Conservation (phyloP, 2,329 filamentous ascomycete genomes). For the Rhinocladiella similis region DNA sequence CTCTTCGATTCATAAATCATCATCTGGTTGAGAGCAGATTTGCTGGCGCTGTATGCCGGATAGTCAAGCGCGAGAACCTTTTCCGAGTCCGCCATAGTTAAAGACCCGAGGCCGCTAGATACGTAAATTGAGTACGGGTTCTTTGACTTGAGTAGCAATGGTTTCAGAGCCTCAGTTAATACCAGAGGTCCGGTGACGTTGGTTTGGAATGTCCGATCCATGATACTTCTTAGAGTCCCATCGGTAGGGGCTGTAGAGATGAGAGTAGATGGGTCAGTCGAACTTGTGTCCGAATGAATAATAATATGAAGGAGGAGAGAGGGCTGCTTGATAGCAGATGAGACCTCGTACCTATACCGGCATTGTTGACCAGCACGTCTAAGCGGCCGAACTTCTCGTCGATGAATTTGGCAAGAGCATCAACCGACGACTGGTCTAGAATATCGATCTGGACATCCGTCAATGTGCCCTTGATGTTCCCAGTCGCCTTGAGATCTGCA, state of each 20-base stretch:
- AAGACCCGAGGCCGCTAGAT: slow-evolving; percentile 34
- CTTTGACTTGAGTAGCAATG: slow-evolving; percentile 33
- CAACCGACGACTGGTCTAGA: slow-evolving; percentile 32
- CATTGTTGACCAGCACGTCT: slow-evolving; percentile 38
- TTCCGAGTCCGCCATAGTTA: slow-evolving; percentile 30
- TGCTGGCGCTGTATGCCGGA: slow-evolving; percentile 42
- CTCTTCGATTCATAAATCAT: slow-evolving; percentile 31
- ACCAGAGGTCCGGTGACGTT: slow-evolving; percentile 24
- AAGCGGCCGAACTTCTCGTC: slow-evolving; percentile 31
- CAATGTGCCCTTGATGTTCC: slow-evolving; percentile 22
- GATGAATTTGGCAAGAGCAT: slow-evolving; percentile 29
- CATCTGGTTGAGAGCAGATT: slow-evolving; percentile 47
- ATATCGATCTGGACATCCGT: slow-evolving; percentile 36
- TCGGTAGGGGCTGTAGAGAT: background rate
- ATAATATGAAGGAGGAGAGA: too few relatives aligned
- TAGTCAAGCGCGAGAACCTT: slow-evolving; percentile 20
- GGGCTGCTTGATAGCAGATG: background rate
- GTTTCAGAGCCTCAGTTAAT: slow-evolving; percentile 27
- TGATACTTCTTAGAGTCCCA: background rate
- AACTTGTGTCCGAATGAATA: slow-evolving; percentile 1
- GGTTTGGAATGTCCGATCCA: slow-evolving; percentile 7
- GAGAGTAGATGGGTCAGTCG: background rate
- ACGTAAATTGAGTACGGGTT: slow-evolving; percentile 36
- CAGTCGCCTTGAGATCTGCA: slow-evolving; percentile 6
- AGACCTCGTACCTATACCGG: slow-evolving; percentile 22